A percentile compares a stretch with the other conserved stretches of the same genome.
Evolutionary conservation across 2,329 filamentous ascomycete species (phyloP).

Genomic region (Penicillium brevicompactum): DNA sequence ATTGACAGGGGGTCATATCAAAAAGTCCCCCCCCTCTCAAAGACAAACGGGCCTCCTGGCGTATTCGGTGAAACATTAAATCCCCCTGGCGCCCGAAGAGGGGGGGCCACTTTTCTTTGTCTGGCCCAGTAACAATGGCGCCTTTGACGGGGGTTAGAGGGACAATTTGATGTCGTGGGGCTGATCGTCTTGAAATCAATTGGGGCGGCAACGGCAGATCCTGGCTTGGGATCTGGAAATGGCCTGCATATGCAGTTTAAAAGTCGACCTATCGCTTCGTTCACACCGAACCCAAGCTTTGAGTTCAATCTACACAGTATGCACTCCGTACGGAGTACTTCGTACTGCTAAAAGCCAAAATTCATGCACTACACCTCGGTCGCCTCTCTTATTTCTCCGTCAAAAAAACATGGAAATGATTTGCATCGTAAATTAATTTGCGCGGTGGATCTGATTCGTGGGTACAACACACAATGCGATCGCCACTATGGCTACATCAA

Average conservation of each 20-base stretch:
- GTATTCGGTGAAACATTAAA: constrained; percentile 16
- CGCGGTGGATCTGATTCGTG: constrained; percentile 17
- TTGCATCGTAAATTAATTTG: constrained; percentile 7
- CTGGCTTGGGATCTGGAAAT: constrained; percentile 11
- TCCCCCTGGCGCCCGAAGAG: constrained; percentile 20
- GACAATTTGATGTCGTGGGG: constrained; percentile 15
- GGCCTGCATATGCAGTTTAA: constrained; percentile 8
- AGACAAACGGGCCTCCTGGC: constrained; percentile 8
- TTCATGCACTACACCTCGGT: neutral
- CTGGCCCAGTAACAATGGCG: constrained; percentile 16
- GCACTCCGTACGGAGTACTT: neutral
- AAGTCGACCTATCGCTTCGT: neutral
- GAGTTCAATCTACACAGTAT: neutral
- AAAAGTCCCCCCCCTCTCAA: constrained; percentile 1
- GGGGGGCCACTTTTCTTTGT: constrained; percentile 5
- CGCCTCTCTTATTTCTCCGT: neutral
- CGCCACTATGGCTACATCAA: constrained; percentile 6
- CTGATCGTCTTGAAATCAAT: constrained; percentile 21
- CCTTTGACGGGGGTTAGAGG: constrained; percentile 14
- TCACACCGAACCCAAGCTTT: neutral
- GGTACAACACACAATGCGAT: constrained; percentile 8
- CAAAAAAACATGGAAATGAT: constrained; percentile 1
- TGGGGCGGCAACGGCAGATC: constrained; percentile 22
- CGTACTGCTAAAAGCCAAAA: neutral
- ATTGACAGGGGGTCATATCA: constrained; percentile 6